Base-by-base conservation (phyloP, 805 yeast genomes). In the Schwanniomyces vanrijiae region DNA sequence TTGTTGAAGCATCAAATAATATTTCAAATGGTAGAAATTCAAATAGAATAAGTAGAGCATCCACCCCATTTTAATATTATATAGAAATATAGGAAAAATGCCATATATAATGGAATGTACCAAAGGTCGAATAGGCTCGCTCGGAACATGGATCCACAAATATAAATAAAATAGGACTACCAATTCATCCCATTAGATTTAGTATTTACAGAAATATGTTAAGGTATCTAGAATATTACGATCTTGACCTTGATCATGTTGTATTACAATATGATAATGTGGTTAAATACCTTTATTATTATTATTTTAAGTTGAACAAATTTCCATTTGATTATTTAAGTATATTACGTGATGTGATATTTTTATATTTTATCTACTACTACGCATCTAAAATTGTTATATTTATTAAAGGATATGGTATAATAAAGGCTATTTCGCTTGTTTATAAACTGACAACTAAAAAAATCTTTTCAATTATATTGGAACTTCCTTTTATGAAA, bases 401-500 rank as follows among this genome's bases (percentile, higher is more conserved):
- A 1, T 20, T 37, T 19, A 42, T 70, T 2, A 53, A 51, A 11
- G 77, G 77, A 0, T 73, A 73, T 56, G 83, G 83, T 3, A 13
- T 67, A 0, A 14, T 66, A 20, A 71, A 70, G n/a, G 65, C 68
- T 3, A 13, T 60, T 6, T 42, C 44, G 10, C 50, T 51, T 9
- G 19, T 56, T 1, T 58, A 52, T 28, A 46, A 48, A n/a, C 33
- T 42, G 10, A 10, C 56, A 7, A 48, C 64, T 13, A 67, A 60
- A 29, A 22, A 34, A 0, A 8, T 66, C 0, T 73, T 76, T 53
- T 45, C 50, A 5, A 38, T 63, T 25, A 25, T 80, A 3, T 55
- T 79, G 49, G 46, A 63, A 0, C 65, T 85, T 5, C 90, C 91
- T 2, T 68, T 78, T 0, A 50, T 88, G 20, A 78, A 72, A 46